Conservation (phyloP, 805 yeast species). For the Ogataea kodamae region DNA sequence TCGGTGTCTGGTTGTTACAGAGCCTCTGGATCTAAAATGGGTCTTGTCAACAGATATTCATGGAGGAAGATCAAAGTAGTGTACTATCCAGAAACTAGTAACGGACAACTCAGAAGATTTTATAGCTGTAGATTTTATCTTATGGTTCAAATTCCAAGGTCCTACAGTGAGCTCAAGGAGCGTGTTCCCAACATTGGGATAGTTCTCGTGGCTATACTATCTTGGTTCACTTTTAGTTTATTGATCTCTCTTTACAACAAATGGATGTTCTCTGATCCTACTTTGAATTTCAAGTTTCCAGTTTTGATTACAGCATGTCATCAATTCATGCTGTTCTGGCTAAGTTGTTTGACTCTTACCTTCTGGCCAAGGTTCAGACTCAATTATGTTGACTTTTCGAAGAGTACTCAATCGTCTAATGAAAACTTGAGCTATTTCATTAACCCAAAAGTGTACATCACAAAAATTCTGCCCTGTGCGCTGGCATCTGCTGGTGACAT, state of each 20-base stretch:
- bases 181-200: constrained; percentile 25
- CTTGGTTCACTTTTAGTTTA: constrained; percentile 66
- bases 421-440: constrained; percentile 21
- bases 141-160: constrained; percentile 22
- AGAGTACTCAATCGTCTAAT: constrained; percentile 2
- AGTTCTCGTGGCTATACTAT: constrained; percentile 20
- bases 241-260: constrained; percentile 76
- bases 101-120: constrained; percentile 3
- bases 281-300: constrained; percentile 74
- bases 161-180: constrained; percentile 22
- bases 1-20: too few relatives aligned
- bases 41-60: too few relatives aligned
- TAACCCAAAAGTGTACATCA: constrained; percentile 39
- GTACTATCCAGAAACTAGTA: neutral
- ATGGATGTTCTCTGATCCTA: constrained; percentile 83
- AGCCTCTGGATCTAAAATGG: too few relatives aligned
- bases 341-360: constrained; percentile 46
- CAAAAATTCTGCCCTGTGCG: constrained; percentile 72
- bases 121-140: constrained; percentile 1
- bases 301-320: constrained; percentile 77
- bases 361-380: constrained; percentile 46
- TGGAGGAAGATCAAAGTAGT: constrained; percentile 1
- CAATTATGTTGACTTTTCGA: constrained; percentile 21
- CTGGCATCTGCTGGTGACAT: constrained; percentile 87
- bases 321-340: constrained; percentile 58